Evolutionary conservation across 2,329 filamentous ascomycete species (phyloP), one percentile per base, ranked within the genome.

Genomic region (Fusarium burgessii): DNA sequence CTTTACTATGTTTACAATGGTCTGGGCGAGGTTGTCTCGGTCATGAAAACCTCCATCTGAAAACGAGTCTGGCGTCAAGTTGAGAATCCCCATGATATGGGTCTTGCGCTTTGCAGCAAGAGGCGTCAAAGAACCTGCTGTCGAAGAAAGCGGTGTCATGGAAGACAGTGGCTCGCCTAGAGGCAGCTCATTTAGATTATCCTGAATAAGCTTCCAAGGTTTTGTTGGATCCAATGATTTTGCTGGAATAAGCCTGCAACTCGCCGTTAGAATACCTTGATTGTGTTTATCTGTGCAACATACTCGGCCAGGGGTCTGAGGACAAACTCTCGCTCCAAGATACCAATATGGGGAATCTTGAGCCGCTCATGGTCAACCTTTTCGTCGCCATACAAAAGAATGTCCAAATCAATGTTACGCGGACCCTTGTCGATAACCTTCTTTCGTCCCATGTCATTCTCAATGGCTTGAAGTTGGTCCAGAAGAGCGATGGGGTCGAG

Each of bases 51-150:
- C 94, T 57, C 94, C 95, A 78, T 98, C 95, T 2, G 95, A 98
- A 84, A 99, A 99, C 13, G 95, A 98, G 82, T 99, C 95, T 1
- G 95, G 95, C 0, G 96, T 98, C 56, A 97, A 84, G 81, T 99
- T 99, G 47, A 98, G 85, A 70, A 99, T 97, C 58, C 93, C 93
- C 96, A 99, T 99, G 73, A 98, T 82, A 47, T 90, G 89, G 1
- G 95, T 98, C 57, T 83, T 85, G 50, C 91, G 88, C 47, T 86
- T 84, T 10, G 86, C 82, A 35, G 84, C 82, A 33, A 89, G 82
- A 20, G 92, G 86, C 54, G 88, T 88, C 41, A 96, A 81, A 2
- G 89, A 84, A 14, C 85, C 80, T 7, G 78, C 62, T 6, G 79
- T 78, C 9, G 80, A 47, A 4, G 84, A 85, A 38, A 91, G 79